Base-by-base conservation (phyloP, 169 alveolate genomes). In the Plasmodium coatneyi region DNA sequence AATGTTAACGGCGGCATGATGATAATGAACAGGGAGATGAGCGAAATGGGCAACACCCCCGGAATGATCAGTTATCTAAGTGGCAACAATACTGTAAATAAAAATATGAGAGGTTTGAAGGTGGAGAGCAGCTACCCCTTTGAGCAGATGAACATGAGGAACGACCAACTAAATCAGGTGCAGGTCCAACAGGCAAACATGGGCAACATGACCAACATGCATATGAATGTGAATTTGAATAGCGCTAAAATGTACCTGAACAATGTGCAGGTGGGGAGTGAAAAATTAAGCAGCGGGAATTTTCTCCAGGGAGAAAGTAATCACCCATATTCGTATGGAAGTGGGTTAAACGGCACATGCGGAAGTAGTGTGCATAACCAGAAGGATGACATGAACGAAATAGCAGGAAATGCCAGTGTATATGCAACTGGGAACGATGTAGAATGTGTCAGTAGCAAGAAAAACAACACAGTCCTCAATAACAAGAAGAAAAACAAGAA, bases 81-180 rank as follows among this genome's bases (percentile, higher is more conserved):
- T 86, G 80, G 49, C 32, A 83, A 83, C n/a, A 60, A 66, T 43
- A 41, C 2, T 83, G 16, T 41, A 41, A 83, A 84, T 84, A 72
- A 54, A 54, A 86, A 86, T 86, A 86, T 86, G 30, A 86, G 76
- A 74, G 80, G 56, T 74, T n/a, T 74, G 5, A 74, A 86, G 30
- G 34, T 78, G 84, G 93, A 86, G 80, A 74, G 5, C 9, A 16
- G 43, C 28, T 52, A 74, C 43, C 46, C 80, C 66, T 86, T 30
- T 86, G 86, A 86, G 41, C 79, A 72, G 5, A 30, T 49, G 66
- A 10, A 39, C 39, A 25, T 86, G 49, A 86, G 80, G n/a, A 52
- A 56, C 22, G 93, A 86, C 3, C 56, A 52, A 34, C 36, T 74
- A n/a, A 16, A 14, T 6, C 5, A 19, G 2, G 14, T 22, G n/a